Percentiles rank a stretch among this genome's conserved stretches.
phyloP scores from a whole-genome alignment of 805 yeast species.

The Candida adriatica region DNA sequence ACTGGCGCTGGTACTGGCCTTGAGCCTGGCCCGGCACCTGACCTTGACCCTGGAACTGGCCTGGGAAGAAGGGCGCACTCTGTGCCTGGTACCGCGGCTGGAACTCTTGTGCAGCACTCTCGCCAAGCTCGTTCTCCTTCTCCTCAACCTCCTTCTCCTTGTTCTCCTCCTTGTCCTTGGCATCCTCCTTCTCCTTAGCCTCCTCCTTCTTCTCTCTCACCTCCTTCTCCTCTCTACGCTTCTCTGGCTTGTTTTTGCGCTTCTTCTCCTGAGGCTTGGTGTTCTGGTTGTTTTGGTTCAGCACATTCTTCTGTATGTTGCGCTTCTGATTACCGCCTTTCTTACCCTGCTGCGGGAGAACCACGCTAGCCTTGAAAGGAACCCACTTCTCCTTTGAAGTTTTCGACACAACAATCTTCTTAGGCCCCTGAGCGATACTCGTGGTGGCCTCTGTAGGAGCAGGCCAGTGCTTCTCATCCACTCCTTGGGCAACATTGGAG shows the following conservation, averaged over 20 bases:
- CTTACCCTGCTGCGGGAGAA: slow-evolving; percentile 30
- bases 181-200: slow-evolving; percentile 3
- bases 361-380: slow-evolving; percentile 56
- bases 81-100: slow-evolving; percentile 3
- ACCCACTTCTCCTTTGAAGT: slow-evolving; percentile 57
- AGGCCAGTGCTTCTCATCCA: slow-evolving; percentile 29
- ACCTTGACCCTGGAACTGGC: no score
- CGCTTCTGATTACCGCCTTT: slow-evolving; percentile 18
- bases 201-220: slow-evolving; percentile 2
- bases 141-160: slow-evolving; percentile 4
- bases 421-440: slow-evolving; percentile 4
- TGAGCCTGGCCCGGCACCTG: no score
- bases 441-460: slow-evolving; percentile 29
- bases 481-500: slow-evolving; percentile 10
- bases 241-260: slow-evolving; percentile 21
- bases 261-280: slow-evolving; percentile 14
- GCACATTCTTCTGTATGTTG: slow-evolving; percentile 12
- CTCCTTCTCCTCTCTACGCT: slow-evolving; percentile 4
- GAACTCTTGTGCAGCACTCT: slow-evolving; percentile 1
- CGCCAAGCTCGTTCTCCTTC: slow-evolving; percentile 1
- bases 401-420: slow-evolving; percentile 16
- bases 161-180: slow-evolving; percentile 2
- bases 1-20: no score
- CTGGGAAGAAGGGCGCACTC: no score
- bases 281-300: slow-evolving; percentile 9